Evolutionary conservation across 441 rosid genomes (phyloP).

Genomic region (Pelargonium australe): DNA sequence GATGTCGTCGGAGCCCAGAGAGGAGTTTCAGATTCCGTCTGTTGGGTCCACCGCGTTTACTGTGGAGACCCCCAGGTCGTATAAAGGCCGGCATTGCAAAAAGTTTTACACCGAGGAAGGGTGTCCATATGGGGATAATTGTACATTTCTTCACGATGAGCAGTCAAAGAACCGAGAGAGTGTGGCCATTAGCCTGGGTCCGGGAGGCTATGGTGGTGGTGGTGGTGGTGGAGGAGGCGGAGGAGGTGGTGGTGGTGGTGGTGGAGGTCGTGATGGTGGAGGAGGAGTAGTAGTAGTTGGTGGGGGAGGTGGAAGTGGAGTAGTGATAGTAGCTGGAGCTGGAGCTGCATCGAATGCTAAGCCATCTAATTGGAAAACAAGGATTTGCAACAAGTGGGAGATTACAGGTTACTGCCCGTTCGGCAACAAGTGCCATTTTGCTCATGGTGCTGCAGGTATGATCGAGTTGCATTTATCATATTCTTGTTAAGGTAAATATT

Average conservation of each 20-base stretch:
- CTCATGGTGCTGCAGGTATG: conserved; percentile 81
- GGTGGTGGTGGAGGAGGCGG: not conserved
- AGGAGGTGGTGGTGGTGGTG: not conserved
- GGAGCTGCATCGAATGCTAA: conserved; percentile 32
- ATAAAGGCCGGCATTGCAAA: conserved; percentile 89
- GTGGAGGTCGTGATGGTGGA: not conserved
- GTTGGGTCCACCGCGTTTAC: conserved; percentile 40
- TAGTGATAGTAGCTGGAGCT: not conserved
- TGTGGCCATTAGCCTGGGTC: not conserved
- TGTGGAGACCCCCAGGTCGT: conserved; percentile 64
- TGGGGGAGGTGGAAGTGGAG: not conserved
- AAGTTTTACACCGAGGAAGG: conserved; percentile 92
- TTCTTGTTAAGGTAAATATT: not conserved
- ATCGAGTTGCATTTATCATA: not conserved
- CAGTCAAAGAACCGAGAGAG: not conserved
- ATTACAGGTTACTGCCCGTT: conserved; percentile 73
- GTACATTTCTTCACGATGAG: conserved; percentile 30
- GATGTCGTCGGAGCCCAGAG: conserved; percentile 32
- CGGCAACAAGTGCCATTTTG: conserved; percentile 81
- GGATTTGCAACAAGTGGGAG: conserved; percentile 90
- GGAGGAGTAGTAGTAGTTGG: not conserved
- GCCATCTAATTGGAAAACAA: conserved; percentile 83
- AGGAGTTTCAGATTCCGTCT: conserved; percentile 82
- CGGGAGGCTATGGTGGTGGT: conserved; percentile 8
- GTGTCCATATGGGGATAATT: conserved; percentile 86